These are phyloP conservation scores for Metschnikowia baotianmanensis DNA, from an alignment of 805 yeast species.

Conservation along the genomic window DNA sequence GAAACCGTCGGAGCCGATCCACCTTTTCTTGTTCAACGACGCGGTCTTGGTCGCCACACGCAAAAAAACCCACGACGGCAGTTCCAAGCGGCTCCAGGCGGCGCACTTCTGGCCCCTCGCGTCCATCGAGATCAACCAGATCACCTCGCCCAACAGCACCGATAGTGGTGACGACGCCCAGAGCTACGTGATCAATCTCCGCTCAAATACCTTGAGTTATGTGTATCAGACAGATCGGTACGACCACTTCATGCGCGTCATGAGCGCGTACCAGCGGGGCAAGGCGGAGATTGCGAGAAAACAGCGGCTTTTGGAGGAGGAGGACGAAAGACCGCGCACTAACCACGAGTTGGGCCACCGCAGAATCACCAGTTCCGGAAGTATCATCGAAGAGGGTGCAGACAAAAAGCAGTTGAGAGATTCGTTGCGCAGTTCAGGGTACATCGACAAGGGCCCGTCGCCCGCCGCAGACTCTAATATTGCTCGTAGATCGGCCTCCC, in stretches of 20 bases:
- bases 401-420: conserved; percentile 40
- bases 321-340: conserved; percentile 7
- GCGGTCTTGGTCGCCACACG: conserved; percentile 70
- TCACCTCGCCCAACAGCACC: conserved; percentile 26
- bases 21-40: conserved; percentile 76
- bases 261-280: conserved; percentile 58
- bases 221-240: conserved; percentile 60
- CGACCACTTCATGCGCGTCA: conserved; percentile 54
- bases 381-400: conserved; percentile 26
- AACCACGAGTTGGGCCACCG: conserved; percentile 11
- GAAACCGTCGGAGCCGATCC: conserved; percentile 74
- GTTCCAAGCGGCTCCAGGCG: conserved; percentile 51
- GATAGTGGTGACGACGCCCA: conserved; percentile 23
- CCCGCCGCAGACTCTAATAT: conserved; percentile 11
- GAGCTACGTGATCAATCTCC: conserved; percentile 44
- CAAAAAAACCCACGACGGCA: conserved; percentile 33
- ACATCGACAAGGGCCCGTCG: conserved; percentile 31
- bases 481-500: conserved; percentile 14
- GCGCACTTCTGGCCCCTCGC: conserved; percentile 76
- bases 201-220: conserved; percentile 47
- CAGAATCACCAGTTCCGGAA: conserved; percentile 10
- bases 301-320: conserved; percentile 26
- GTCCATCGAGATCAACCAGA: conserved; percentile 51
- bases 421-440: conserved; percentile 51
- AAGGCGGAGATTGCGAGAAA: conserved; percentile 47